Base-by-base conservation (phyloP, 306 rosid genomes). In the Chamaecrista fasciculata region DNA sequence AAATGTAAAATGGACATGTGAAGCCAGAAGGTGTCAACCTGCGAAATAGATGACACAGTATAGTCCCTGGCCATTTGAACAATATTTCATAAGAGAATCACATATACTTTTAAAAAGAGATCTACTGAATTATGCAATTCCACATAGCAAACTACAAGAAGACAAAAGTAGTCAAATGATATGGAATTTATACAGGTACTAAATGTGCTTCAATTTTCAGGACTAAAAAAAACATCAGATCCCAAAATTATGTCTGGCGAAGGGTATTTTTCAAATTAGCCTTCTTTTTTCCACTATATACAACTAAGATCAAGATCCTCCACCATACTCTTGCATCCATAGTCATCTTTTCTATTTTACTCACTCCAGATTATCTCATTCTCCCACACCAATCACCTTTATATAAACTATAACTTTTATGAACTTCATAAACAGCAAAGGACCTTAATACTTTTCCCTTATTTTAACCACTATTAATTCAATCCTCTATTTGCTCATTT, bases 1-100 rank as follows among this genome's bases (percentile, higher is more conserved):
- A 72, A 79, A 78, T 55, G 59, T 40, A 51, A 59, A 62, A 50
- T 28, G 46, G 43, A 75, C 75, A 71, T 48, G 62, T 58, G 57
- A 31, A 42, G 83, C 69, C 69, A 33, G 69, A 79, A 37, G 70
- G 67, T 56, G 49, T 28, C 47, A 70, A 80, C 89, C 91, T 85
- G 85, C 71, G 68, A 81, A 56, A 72, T 26, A 72, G 68, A 81
- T 25, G 55, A 61, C 62, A 57, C 20, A 26, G 66, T 34, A 49
- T 29, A 74, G 48, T 46, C 12, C 61, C 49, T 14, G 59, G 18
- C 23, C 16, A 65, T 40, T 19, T 58, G 50, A 78, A 73, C 50
- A 33, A 18, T 24, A 70, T 44, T 62, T 47, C 69, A 53, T 53
- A 36, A 36, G 11, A 29, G 11, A 36, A 43, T 62, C 19, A 63